Evolutionary conservation across 441 rosid species (phyloP).

Genomic region (Bocquillonia castaneifolia): DNA sequence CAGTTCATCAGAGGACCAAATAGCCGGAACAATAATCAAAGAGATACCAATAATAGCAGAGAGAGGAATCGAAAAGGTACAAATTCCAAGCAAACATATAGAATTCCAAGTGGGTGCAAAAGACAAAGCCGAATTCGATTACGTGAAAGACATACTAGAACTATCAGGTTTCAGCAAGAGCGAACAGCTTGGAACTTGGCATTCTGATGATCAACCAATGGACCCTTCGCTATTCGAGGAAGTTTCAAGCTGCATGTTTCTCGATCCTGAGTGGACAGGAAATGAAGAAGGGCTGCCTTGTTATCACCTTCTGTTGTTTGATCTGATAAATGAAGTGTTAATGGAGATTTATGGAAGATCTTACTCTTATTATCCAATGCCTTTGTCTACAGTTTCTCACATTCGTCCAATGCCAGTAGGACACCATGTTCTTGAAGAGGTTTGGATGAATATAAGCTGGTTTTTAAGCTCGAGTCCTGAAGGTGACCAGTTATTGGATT

Average conservation of each 20-base stretch:
- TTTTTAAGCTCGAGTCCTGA: slow-evolving; percentile 41
- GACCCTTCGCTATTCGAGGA: slow-evolving; percentile 55
- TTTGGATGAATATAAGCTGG: slow-evolving; percentile 58
- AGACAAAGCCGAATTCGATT: slow-evolving; percentile 48
- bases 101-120: slow-evolving; percentile 36
- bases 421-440: slow-evolving; percentile 55
- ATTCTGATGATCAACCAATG: slow-evolving; percentile 60
- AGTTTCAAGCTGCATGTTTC: slow-evolving; percentile 40
- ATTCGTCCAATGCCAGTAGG: slow-evolving; percentile 59
- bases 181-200: slow-evolving; percentile 57
- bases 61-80: slow-evolving; percentile 9
- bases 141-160: slow-evolving; percentile 63
- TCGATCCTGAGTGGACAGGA: slow-evolving; percentile 41
- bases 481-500: slow-evolving; percentile 38
- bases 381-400: slow-evolving; percentile 45
- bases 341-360: slow-evolving; percentile 57
- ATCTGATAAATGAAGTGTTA: slow-evolving; percentile 66
- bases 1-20: neutral
- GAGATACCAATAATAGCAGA: slow-evolving; percentile 13
- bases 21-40: slow-evolving; percentile 15
- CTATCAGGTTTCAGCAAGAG: slow-evolving; percentile 61
- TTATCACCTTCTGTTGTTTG: slow-evolving; percentile 50
- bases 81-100: slow-evolving; percentile 23
- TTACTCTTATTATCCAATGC: slow-evolving; percentile 47
- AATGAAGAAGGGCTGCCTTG: slow-evolving; percentile 39